These are phyloP conservation scores for Chlorociboria aeruginascens DNA, from an alignment of 495 filamentous ascomycete species.

Conservation along the genomic window DNA sequence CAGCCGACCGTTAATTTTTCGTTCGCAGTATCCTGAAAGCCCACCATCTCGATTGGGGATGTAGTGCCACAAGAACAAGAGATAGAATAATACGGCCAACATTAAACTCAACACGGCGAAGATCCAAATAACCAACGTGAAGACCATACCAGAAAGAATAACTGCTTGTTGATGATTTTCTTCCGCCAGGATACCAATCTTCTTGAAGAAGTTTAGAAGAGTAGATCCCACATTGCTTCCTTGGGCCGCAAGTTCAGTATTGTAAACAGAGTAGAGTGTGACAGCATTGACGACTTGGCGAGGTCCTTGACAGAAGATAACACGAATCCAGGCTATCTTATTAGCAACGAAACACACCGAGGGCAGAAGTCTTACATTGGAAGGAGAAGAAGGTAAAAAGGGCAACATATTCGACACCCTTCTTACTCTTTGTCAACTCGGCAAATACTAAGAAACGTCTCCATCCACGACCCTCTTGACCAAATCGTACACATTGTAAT, in stretches of 20 bases:
- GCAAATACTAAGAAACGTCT: slow-evolving; percentile 85
- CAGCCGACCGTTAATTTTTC: slow-evolving; percentile 75
- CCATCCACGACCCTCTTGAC: slow-evolving; percentile 54
- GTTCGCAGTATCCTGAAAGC: slow-evolving; percentile 71
- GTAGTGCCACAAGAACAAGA: slow-evolving; percentile 81
- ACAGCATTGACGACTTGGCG: slow-evolving; percentile 81
- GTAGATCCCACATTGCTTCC: slow-evolving; percentile 38
- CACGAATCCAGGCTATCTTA: slow-evolving; percentile 65
- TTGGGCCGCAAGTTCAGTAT: slow-evolving; percentile 51
- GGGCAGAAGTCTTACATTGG: slow-evolving; percentile 47
- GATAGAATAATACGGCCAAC: slow-evolving; percentile 61
- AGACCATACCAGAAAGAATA: slow-evolving; percentile 79
- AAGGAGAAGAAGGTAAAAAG: slow-evolving; percentile 93
- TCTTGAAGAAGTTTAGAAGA: slow-evolving; percentile 58
- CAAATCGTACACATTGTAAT: slow-evolving; percentile 63
- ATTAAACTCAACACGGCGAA: slow-evolving; percentile 65
- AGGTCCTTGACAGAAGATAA: slow-evolving; percentile 80
- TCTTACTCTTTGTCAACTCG: slow-evolving; percentile 81
- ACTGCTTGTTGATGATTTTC: slow-evolving; percentile 65
- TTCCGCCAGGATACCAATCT: slow-evolving; percentile 56
- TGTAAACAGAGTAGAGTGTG: slow-evolving; percentile 70
- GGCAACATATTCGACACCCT: slow-evolving; percentile 82
- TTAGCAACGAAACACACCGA: not conserved
- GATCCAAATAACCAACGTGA: slow-evolving; percentile 83
- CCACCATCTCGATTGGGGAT: slow-evolving; percentile 71